Evolutionary conservation across 2,329 filamentous ascomycete genomes (phyloP), one percentile per base, ranked within the genome.

Genomic region (Microsporum audouinii): DNA sequence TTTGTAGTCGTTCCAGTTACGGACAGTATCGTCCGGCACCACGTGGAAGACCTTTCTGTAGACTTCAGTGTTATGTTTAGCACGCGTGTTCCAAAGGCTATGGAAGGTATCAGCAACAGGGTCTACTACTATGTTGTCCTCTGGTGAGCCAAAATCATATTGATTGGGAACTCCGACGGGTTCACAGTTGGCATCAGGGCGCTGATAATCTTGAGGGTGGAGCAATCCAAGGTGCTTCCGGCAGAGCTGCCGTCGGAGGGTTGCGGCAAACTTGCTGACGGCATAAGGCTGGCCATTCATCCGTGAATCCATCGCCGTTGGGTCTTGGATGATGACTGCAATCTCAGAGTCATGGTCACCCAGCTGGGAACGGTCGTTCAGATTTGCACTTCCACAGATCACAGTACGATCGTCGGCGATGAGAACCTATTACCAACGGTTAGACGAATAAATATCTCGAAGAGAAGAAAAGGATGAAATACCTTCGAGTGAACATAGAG

Each of bases 401-500:
- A 90, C 88, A 57, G 88, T 80, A 5, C 83, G 81, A 71, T 95
- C 91, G 69, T 95, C 90, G 51, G 87, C 89, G 63, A 95, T 94
- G 62, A 76, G 73, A 39, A 96, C 58, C 64, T 45, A 64, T 10
- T n/a, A 17, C 7, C 23, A 45, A 45, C 12, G 10, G 29, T 45
- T 49, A 45, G 43, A 14, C 27, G 34, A 41, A 23, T 5, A 7
- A 31, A 5, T 7, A 36, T 29, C 53, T n/a, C 27, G 5, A 14
- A 27, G 7, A 29, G 43, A 47, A 27, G 6, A 10, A 3, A 23
- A 43, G 38, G 34, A n/a, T 23, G 17, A 41, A 49, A 41, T 60
- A 60, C 80, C 76, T 97, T 99, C 33, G 85, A 88, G 72, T 99
- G 94, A 56, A 97, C 87, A 72, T 99, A 99, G 1, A 97, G 82